A percentile compares a stretch with the other conserved stretches of the same genome.
Conservation (phyloP, 208 protist genomes). For the Sergeia podlipaevii region DNA sequence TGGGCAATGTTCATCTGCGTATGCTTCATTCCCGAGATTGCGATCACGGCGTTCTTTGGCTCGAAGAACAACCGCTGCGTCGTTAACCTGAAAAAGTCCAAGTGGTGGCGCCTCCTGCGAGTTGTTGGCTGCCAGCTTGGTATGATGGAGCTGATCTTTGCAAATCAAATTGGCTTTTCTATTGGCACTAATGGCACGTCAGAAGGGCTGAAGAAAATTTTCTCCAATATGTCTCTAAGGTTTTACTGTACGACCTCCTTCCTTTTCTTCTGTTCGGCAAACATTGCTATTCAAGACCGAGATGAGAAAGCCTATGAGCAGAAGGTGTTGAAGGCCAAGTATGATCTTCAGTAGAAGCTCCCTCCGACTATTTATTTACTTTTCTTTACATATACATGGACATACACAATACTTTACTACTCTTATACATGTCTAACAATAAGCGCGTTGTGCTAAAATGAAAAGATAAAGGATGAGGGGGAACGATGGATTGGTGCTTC, state of each 20-base stretch:
- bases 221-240: conserved; percentile 8
- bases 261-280: conserved; percentile 41
- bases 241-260: conserved; percentile 19
- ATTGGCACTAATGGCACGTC: conserved; percentile 23
- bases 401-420: neutral
- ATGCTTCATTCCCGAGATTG: conserved; percentile 62
- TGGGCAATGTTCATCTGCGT: conserved; percentile 73
- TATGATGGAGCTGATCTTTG: conserved; percentile 50
- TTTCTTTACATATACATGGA: neutral
- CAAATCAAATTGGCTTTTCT: conserved; percentile 73
- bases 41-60: conserved; percentile 42
- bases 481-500: no score
- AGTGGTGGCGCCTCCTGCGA: conserved; percentile 46
- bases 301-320: conserved; percentile 49
- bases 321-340: conserved; percentile 27
- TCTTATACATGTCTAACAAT: neutral
- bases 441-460: neutral
- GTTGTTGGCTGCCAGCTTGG: conserved; percentile 23
- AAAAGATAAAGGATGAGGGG: no score
- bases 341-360: conserved; percentile 14
- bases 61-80: conserved; percentile 14
- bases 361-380: neutral
- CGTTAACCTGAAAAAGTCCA: no score
- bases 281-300: conserved; percentile 44
- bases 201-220: conserved; percentile 11